Evolutionary conservation across 2,329 filamentous ascomycete species (phyloP).

Genomic region (Rhynchosporium secalis): DNA sequence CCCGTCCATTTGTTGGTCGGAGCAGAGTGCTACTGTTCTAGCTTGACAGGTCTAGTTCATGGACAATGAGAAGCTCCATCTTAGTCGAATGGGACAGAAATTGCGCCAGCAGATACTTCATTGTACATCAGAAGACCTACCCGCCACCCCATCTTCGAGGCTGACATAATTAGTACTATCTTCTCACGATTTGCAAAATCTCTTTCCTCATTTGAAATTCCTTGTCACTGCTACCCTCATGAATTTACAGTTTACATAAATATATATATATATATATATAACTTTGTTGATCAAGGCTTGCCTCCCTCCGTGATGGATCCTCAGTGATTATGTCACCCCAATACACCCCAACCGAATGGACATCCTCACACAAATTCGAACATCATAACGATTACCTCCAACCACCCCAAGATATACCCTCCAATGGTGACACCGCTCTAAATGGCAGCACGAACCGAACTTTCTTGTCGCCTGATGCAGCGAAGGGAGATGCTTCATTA

Average conservation of each 20-base stretch:
- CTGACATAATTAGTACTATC: neutral
- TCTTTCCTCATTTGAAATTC: too few relatives aligned
- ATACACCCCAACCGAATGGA: conserved; percentile 22
- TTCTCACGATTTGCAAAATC: neutral
- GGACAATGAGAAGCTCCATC: too few relatives aligned
- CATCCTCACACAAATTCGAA: conserved; percentile 23
- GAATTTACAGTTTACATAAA: too few relatives aligned
- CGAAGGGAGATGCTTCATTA: conserved; percentile 26
- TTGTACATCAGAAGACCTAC: neutral
- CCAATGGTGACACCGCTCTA: conserved; percentile 34
- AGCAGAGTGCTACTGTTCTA: neutral
- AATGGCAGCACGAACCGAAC: conserved; percentile 26
- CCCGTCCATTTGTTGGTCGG: conserved; percentile 3
- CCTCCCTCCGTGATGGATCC: conserved; percentile 30
- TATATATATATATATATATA: too few relatives aligned
- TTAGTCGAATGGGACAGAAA: neutral
- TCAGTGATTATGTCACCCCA: conserved; percentile 18
- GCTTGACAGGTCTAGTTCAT: neutral
- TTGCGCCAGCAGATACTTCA: neutral
- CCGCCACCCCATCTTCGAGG: conserved; percentile 9
- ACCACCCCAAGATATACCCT: conserved; percentile 33
- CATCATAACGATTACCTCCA: conserved; percentile 27
- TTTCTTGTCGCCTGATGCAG: conserved; percentile 24
- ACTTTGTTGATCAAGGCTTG: neutral
- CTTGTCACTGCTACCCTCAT: too few relatives aligned